phyloP scores from a whole-genome alignment of 2,329 filamentous ascomycete genomes.

The Sarocladiaceae sp. region DNA sequence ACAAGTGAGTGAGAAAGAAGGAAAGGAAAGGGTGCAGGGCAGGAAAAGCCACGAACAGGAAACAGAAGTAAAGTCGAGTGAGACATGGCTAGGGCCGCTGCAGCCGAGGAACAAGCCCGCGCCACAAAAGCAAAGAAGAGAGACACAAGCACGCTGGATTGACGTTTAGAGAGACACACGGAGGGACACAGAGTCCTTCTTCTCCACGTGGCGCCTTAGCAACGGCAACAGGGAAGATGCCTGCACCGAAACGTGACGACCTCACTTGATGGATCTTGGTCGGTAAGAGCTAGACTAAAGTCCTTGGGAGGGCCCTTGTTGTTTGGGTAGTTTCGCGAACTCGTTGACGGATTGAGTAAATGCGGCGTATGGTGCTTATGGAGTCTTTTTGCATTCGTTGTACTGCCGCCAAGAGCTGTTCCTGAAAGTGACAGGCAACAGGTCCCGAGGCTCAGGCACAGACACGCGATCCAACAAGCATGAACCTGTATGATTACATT shows the following conservation, averaged over 20 bases:
- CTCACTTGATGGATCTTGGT: not conserved
- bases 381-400: too few species aligned
- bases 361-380: too few species aligned
- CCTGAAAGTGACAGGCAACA: not conserved
- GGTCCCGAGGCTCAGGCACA: too few species aligned
- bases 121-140: not conserved
- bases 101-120: not conserved
- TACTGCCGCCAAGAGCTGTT: too few species aligned
- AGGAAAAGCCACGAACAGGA: not conserved
- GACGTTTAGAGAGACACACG: not conserved
- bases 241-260: not conserved
- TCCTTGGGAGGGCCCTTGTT: too few species aligned
- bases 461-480: too few species aligned
- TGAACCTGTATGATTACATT: too few species aligned
- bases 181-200: not conserved
- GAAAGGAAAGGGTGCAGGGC: not conserved
- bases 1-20: too few species aligned
- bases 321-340: not conserved
- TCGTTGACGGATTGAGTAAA: constrained; percentile 3
- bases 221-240: constrained; percentile 7
- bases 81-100: not conserved
- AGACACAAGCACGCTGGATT: too few species aligned
- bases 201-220: constrained; percentile 6
- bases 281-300: too few species aligned
- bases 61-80: constrained; percentile 6